A percentile compares a stretch with the other conserved stretches of the same genome.
Evolutionary conservation across 1,284 basidiomycete species (phyloP).

Genomic region (Marasmius fiardii): DNA sequence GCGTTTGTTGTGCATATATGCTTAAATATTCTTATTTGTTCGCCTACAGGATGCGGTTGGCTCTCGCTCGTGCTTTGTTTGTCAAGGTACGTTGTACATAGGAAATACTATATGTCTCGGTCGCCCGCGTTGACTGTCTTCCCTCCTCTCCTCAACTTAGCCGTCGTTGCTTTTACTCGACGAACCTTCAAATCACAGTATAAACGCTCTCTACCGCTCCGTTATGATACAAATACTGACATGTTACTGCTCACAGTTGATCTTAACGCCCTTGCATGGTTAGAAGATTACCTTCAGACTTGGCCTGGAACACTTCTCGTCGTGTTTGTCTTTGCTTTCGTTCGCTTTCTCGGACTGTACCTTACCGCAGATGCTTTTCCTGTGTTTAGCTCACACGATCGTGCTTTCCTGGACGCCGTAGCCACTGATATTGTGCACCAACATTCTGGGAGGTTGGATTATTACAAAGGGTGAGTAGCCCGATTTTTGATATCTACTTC

Average conservation of each 20-base stretch:
- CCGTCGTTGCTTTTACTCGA: slow-evolving; percentile 84
- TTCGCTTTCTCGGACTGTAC: no score
- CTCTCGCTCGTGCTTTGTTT: slow-evolving; percentile 85
- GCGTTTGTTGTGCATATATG: slow-evolving; percentile 21
- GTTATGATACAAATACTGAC: background rate
- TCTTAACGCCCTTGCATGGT: slow-evolving; percentile 80
- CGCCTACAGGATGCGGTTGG: slow-evolving; percentile 70
- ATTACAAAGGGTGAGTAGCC: slow-evolving; percentile 74
- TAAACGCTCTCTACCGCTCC: slow-evolving; percentile 29
- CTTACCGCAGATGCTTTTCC: background rate
- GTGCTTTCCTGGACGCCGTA: slow-evolving; percentile 96
- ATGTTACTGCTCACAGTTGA: slow-evolving; percentile 51
- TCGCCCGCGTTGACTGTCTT: slow-evolving; percentile 9
- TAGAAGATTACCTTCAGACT: slow-evolving; percentile 96
- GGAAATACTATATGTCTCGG: background rate
- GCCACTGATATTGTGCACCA: slow-evolving; percentile 97
- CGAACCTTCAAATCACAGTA: slow-evolving; percentile 96
- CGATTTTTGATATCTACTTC: slow-evolving; percentile 1
- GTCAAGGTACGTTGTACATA: slow-evolving; percentile 66
- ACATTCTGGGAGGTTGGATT: slow-evolving; percentile 92
- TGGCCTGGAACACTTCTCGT: slow-evolving; percentile 95
- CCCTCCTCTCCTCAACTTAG: slow-evolving; percentile 35
- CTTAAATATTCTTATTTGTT: slow-evolving; percentile 2
- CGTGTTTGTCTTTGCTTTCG: slow-evolving; percentile 49
- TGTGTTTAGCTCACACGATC: slow-evolving; percentile 93